Evolutionary conservation across 495 filamentous ascomycete species (phyloP).

Genomic region (Neurospora tetrasperma): DNA sequence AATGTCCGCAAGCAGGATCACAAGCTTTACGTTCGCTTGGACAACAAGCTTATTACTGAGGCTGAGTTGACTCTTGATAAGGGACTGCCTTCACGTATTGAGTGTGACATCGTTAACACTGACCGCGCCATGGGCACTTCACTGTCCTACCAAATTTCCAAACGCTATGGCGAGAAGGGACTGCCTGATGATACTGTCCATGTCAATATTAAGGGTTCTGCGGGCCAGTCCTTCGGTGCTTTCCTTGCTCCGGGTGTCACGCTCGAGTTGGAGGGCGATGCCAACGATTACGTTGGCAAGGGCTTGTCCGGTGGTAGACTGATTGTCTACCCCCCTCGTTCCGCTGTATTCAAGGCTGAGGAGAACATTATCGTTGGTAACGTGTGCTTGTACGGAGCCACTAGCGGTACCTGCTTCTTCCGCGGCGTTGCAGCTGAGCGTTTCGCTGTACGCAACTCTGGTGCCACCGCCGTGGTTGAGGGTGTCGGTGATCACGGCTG

Average conservation of each 20-base stretch:
- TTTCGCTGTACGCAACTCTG: slow-evolving; percentile 96
- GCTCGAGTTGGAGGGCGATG: slow-evolving; percentile 91
- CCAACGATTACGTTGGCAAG: slow-evolving; percentile 98
- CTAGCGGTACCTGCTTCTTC: slow-evolving; percentile 92
- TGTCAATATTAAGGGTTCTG: slow-evolving; percentile 96
- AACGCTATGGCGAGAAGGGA: slow-evolving; percentile 81
- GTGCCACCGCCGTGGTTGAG: slow-evolving; percentile 92
- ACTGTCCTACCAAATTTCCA: slow-evolving; percentile 92
- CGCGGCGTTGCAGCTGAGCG: slow-evolving; percentile 94
- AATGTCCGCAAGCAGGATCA: slow-evolving; percentile 99
- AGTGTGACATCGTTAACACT: slow-evolving; percentile 97
- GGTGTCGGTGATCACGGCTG: slow-evolving; percentile 97
- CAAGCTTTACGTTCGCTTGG: slow-evolving; percentile 80
- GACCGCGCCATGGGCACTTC: slow-evolving; percentile 93
- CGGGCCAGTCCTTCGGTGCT: slow-evolving; percentile 95
- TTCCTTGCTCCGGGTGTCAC: slow-evolving; percentile 94
- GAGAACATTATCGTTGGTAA: slow-evolving; percentile 97
- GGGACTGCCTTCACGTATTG: slow-evolving; percentile 87
- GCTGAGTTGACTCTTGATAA: slow-evolving; percentile 95
- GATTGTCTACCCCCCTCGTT: slow-evolving; percentile 91
- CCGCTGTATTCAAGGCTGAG: slow-evolving; percentile 92
- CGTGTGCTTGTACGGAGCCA: slow-evolving; percentile 95
- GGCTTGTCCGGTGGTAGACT: slow-evolving; percentile 91
- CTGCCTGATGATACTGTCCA: slow-evolving; percentile 93
- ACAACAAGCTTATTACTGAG: slow-evolving; percentile 98